phyloP scores from a whole-genome alignment of 192 early-diverging fungal species.

The Coemansia asiatica region DNA sequence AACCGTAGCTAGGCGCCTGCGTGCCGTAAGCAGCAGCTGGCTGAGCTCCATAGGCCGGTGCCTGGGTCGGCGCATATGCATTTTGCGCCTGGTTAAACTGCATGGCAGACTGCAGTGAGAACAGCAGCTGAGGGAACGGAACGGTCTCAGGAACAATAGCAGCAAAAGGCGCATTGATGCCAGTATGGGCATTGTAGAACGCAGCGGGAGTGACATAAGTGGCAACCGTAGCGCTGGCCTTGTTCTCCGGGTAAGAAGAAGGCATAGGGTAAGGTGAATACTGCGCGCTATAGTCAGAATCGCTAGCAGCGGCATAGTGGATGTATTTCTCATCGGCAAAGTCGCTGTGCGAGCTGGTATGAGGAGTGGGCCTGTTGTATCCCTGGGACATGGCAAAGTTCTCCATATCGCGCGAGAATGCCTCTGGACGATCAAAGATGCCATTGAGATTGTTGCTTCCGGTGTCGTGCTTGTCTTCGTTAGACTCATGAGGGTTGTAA shows the following conservation, averaged over 20 bases:
- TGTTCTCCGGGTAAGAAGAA: not conserved
- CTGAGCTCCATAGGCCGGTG: not conserved
- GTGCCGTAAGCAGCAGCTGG: constrained; percentile 1
- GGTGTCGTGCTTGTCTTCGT: constrained; percentile 19
- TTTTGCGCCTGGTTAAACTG: constrained; percentile 8
- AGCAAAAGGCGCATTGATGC: constrained; percentile 15
- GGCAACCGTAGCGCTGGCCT: not conserved
- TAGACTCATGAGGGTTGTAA: constrained; percentile 26
- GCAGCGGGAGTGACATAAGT: constrained; percentile 3
- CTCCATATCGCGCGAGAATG: constrained; percentile 36
- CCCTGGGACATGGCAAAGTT: constrained; percentile 38
- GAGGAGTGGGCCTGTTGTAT: constrained; percentile 10
- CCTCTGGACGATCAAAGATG: constrained; percentile 32
- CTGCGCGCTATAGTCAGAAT: constrained; percentile 7
- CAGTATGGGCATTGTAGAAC: constrained; percentile 8
- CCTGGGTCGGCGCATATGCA: not conserved
- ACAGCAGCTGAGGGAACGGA: constrained; percentile 38
- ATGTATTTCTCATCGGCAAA: not conserved
- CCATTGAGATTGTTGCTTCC: not conserved
- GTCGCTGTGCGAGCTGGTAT: not conserved
- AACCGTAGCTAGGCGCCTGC: not conserved
- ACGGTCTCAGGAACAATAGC: constrained; percentile 35
- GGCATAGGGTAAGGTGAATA: constrained; percentile 4
- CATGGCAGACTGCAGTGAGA: constrained; percentile 32
- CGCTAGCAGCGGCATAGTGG: not conserved